Evolutionary conservation across 1,284 basidiomycete genomes (phyloP).

Genomic region (Testicularia cyperi): DNA sequence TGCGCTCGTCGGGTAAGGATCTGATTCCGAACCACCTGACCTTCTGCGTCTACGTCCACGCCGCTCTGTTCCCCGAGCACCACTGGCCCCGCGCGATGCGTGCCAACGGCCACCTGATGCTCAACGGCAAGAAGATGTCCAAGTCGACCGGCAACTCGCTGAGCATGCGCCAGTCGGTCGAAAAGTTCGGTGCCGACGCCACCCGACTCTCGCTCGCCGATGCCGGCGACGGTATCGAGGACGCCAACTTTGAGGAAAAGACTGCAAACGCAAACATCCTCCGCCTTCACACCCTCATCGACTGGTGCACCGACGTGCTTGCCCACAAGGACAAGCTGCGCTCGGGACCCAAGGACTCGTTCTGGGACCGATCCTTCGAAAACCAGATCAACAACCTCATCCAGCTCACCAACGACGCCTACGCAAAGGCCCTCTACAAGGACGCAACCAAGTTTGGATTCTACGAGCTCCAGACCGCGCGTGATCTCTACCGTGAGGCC

Average conservation of each 20-base stretch:
- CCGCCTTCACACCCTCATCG: conserved; percentile 84
- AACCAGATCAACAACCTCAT: conserved; percentile 86
- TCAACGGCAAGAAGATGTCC: conserved; percentile 99
- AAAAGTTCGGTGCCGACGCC: conserved; percentile 85
- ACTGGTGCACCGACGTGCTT: conserved; percentile 82
- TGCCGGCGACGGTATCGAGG: conserved; percentile 95
- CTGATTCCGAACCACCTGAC: conserved; percentile 95
- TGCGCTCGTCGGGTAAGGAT: conserved; percentile 98
- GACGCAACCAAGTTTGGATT: conserved; percentile 93
- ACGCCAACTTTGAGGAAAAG: conserved; percentile 98
- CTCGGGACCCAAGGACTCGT: conserved; percentile 59
- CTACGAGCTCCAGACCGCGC: conserved; percentile 87
- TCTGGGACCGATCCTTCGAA: conserved; percentile 79
- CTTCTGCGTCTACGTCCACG: conserved; percentile 91
- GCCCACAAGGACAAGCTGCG: conserved; percentile 72
- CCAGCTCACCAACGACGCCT: conserved; percentile 69
- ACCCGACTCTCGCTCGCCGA: conserved; percentile 90
- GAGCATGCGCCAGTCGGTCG: conserved; percentile 54
- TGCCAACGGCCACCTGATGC: conserved; percentile 92
- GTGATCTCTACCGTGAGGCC: conserved; percentile 96
- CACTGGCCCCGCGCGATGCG: conserved; percentile 92
- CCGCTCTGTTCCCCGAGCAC: conserved; percentile 88
- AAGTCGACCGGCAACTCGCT: conserved; percentile 78
- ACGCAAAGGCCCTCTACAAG: conserved; percentile 82
- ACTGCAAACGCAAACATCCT: conserved; percentile 97